A percentile compares a stretch with the other conserved stretches of the same genome.
Conservation (phyloP, 2,329 filamentous ascomycete genomes). For the Arthrobotrys sphaeroides region DNA sequence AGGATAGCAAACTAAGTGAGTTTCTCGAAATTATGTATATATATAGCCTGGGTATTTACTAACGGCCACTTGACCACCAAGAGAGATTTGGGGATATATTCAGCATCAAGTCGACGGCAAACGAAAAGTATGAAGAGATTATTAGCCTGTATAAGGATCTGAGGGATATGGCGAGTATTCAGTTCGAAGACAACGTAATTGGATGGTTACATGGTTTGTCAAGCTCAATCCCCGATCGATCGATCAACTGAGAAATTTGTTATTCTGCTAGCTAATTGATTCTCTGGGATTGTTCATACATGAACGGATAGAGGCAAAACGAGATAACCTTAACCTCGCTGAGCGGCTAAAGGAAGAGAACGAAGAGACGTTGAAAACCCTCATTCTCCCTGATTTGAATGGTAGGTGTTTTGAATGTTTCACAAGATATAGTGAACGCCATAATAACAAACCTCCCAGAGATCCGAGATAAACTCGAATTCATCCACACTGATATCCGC, state of each 20-base stretch:
- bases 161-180: neutral
- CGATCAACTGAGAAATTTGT: too few species aligned
- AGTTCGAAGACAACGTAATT: slow-evolving; percentile 43
- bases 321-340: slow-evolving; percentile 25
- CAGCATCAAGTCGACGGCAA: slow-evolving; percentile 15
- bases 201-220: slow-evolving; percentile 23
- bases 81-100: slow-evolving; percentile 41
- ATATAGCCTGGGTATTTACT: neutral
- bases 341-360: slow-evolving; percentile 20
- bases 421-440: too few species aligned
- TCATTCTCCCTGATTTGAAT: slow-evolving; percentile 14
- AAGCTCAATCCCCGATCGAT: neutral
- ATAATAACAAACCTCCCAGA: slow-evolving; percentile 1
- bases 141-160: slow-evolving; percentile 36
- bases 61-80: neutral
- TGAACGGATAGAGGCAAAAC: slow-evolving; percentile 16
- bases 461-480: slow-evolving; percentile 19
- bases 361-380: neutral
- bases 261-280: too few species aligned
- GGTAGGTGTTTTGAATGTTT: slow-evolving; percentile 1
- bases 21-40: neutral
- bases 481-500: slow-evolving; percentile 12
- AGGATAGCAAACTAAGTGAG: slow-evolving; percentile 32
- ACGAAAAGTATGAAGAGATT: slow-evolving; percentile 38
- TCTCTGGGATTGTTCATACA: too few species aligned